Percentiles rank a stretch among this genome's conserved stretches.
Evolutionary conservation across 208 protist genomes (phyloP).

Genomic region (Wallacemonas sp.): DNA sequence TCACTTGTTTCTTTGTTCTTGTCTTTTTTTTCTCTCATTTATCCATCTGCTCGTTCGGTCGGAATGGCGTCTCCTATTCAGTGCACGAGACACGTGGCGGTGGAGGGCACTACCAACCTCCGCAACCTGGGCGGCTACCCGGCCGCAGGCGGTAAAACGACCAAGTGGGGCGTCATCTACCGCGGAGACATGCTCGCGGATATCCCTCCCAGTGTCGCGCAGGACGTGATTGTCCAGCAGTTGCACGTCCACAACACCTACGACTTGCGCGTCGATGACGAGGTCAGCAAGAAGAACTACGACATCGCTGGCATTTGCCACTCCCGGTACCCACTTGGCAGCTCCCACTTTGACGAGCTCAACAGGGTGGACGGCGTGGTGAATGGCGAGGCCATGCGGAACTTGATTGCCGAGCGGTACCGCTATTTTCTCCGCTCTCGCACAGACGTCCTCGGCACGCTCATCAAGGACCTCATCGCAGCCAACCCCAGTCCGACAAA

Average conservation of each 20-base stretch:
- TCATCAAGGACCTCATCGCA: conserved; percentile 30
- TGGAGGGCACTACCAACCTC: conserved; percentile 44
- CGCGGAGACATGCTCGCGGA: conserved; percentile 41
- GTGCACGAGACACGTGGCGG: conserved; percentile 22
- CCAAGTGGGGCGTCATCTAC: conserved; percentile 46
- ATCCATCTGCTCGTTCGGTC: neutral
- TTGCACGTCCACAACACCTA: conserved; percentile 39
- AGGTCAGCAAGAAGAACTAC: conserved; percentile 37
- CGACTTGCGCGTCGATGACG: conserved; percentile 32
- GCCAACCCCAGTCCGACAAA: conserved; percentile 18
- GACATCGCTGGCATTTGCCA: conserved; percentile 23
- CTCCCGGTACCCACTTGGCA: conserved; percentile 19
- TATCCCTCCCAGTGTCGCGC: conserved; percentile 22
- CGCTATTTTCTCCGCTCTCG: conserved; percentile 15
- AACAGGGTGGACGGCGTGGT: conserved; percentile 19
- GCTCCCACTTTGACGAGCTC: conserved; percentile 18
- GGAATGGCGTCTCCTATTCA: conserved; percentile 15
- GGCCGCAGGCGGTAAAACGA: conserved; percentile 26
- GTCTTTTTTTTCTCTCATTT: conserved; percentile 21
- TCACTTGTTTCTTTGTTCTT: neutral
- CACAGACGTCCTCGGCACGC: conserved; percentile 10
- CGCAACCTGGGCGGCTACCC: conserved; percentile 49
- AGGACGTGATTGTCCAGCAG: conserved; percentile 33
- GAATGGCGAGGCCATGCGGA: conserved; percentile 2
- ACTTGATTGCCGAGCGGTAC: conserved; percentile 27